Evolutionary conservation across 2,329 filamentous ascomycete species (phyloP).

Genomic region (Pyricularia pennisetigena): DNA sequence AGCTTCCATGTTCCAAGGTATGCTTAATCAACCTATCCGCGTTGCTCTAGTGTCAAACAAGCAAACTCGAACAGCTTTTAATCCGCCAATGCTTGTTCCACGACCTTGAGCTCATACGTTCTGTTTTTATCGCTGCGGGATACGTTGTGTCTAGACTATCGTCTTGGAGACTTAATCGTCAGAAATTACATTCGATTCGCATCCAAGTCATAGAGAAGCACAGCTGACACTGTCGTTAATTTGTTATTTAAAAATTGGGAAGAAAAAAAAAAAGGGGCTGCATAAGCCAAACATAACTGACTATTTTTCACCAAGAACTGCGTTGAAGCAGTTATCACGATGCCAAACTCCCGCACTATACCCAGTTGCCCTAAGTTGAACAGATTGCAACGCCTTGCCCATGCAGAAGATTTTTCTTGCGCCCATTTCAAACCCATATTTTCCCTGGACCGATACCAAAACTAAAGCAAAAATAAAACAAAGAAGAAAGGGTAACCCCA

Average conservation of each 20-base stretch:
- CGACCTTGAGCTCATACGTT: background rate
- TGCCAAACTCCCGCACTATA: conserved; percentile 17
- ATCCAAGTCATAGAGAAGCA: background rate
- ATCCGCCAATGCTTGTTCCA: too few relatives aligned
- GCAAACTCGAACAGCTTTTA: too few relatives aligned
- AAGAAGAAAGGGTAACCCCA: conserved; percentile 1
- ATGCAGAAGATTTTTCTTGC: conserved; percentile 19
- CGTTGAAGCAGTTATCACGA: conserved; percentile 28
- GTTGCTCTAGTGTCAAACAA: too few relatives aligned
- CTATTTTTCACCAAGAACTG: conserved; percentile 16
- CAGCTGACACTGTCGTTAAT: background rate
- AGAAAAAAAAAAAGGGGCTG: background rate
- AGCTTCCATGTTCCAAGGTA: too few relatives aligned
- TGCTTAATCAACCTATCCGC: too few relatives aligned
- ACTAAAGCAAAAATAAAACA: conserved; percentile 6
- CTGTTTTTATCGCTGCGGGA: background rate
- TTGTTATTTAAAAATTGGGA: background rate
- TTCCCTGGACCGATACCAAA: background rate
- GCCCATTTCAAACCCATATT: conserved; percentile 12
- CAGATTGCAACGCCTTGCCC: conserved; percentile 23
- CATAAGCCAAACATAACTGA: background rate
- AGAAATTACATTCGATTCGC: background rate
- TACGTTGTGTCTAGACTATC: background rate
- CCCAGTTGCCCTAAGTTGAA: conserved; percentile 15
- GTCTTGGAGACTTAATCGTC: background rate